Conservation (phyloP, 495 filamentous ascomycete genomes). For the Xylaria curta region DNA sequence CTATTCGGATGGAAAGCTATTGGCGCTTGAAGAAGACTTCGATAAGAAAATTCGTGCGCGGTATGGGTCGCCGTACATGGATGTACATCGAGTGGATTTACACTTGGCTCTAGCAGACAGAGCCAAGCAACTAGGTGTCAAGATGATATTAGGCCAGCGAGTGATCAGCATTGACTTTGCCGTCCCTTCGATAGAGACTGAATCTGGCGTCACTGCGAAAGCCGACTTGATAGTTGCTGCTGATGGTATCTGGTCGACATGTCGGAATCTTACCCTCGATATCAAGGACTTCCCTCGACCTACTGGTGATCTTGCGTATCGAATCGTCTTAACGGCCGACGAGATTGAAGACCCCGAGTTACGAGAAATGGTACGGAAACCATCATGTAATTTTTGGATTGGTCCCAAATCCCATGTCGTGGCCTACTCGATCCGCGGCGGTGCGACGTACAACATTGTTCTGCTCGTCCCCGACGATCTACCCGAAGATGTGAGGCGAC, state of each 20-base stretch:
- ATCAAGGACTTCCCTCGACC: slow-evolving; percentile 48
- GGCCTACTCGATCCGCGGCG: slow-evolving; percentile 58
- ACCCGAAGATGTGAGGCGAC: slow-evolving; percentile 45
- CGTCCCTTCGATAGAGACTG: slow-evolving; percentile 41
- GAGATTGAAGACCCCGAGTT: slow-evolving; percentile 53
- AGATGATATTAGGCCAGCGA: slow-evolving; percentile 37
- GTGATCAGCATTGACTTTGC: slow-evolving; percentile 50
- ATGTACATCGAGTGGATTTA: slow-evolving; percentile 56
- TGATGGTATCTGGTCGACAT: slow-evolving; percentile 60
- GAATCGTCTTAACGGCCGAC: slow-evolving; percentile 54
- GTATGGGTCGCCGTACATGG: slow-evolving; percentile 48
- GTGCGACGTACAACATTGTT: slow-evolving; percentile 61
- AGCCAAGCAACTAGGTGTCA: slow-evolving; percentile 45
- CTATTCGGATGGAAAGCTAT: slow-evolving; percentile 44
- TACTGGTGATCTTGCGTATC: slow-evolving; percentile 64
- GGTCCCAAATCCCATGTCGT: slow-evolving; percentile 63
- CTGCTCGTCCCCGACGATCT: slow-evolving; percentile 55
- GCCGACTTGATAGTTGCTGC: slow-evolving; percentile 59
- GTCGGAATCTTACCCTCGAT: slow-evolving; percentile 50
- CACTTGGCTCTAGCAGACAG: slow-evolving; percentile 46
- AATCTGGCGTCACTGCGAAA: slow-evolving; percentile 33
- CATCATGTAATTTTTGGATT: slow-evolving; percentile 69
- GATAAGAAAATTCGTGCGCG: slow-evolving; percentile 36
- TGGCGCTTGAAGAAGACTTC: slow-evolving; percentile 40
- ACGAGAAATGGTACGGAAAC: slow-evolving; percentile 52